Conservation (phyloP, 2,329 filamentous ascomycete species). For the Sclerotiophoma versabilis region DNA sequence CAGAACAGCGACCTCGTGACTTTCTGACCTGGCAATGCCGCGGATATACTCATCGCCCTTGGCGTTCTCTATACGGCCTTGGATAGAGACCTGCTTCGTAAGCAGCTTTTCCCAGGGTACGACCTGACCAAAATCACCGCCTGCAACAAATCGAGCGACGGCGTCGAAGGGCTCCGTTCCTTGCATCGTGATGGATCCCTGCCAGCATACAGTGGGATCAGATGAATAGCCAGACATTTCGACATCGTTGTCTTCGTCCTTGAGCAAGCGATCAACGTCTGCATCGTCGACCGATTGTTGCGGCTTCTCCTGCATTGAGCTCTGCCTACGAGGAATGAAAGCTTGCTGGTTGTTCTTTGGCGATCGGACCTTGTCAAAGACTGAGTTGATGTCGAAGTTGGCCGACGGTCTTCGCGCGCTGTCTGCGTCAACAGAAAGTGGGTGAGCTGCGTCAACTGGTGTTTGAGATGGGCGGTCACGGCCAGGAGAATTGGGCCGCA, state of each 20-base stretch:
- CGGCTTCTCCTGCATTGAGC: constrained; percentile 52
- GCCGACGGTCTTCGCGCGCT: constrained; percentile 60
- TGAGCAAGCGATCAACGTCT: constrained; percentile 87
- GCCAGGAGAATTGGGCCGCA: constrained; percentile 25
- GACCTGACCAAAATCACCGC: constrained; percentile 74
- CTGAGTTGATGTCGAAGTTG: constrained; percentile 83
- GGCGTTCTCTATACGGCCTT: constrained; percentile 80
- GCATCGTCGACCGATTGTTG: constrained; percentile 74
- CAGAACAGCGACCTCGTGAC: constrained; percentile 84
- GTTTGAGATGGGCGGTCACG: constrained; percentile 28
- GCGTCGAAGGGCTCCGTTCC: constrained; percentile 77
- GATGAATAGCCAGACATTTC: constrained; percentile 78
- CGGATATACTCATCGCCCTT: constrained; percentile 92
- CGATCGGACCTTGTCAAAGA: constrained; percentile 83
- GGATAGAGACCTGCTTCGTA: constrained; percentile 72
- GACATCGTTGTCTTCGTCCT: constrained; percentile 79
- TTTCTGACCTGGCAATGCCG: constrained; percentile 79
- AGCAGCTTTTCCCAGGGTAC: constrained; percentile 79
- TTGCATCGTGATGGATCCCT: constrained; percentile 65
- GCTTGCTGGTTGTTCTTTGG: constrained; percentile 63
- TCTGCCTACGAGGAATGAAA: constrained; percentile 59
- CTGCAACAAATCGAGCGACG: constrained; percentile 82
- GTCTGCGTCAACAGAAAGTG: constrained; percentile 50
- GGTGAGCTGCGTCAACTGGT: constrained; percentile 27
- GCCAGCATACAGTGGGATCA: constrained; percentile 71